Conservation (phyloP, 1,139 yeast genomes). For the Meyerozyma smithsonii region DNA sequence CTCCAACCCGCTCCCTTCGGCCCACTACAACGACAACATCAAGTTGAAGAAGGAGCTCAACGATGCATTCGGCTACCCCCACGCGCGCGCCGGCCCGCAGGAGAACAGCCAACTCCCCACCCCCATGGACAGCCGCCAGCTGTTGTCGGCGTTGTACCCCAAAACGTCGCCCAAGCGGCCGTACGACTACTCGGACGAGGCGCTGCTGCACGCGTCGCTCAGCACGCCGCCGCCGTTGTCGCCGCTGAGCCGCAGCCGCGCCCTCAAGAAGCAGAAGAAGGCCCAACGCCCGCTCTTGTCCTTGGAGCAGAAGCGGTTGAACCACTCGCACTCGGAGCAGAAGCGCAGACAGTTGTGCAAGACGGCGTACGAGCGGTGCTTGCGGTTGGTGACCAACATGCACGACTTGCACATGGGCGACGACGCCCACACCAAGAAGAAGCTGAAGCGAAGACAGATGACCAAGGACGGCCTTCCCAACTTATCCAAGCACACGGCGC, state of each 20-base stretch:
- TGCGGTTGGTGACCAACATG: constrained; percentile 36
- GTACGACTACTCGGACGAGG: constrained; percentile 8
- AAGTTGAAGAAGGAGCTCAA: constrained; percentile 30
- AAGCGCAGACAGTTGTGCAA: constrained; percentile 70
- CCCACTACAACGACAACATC: constrained; percentile 16
- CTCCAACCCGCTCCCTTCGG: not conserved
- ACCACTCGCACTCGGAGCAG: constrained; percentile 75
- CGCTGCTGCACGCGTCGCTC: constrained; percentile 4
- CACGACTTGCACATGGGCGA: constrained; percentile 32
- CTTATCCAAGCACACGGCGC: constrained; percentile 43
- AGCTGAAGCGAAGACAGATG: constrained; percentile 38
- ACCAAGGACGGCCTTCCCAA: constrained; percentile 47
- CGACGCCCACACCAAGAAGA: constrained; percentile 18
- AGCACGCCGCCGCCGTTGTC: not conserved
- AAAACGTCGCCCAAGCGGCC: constrained; percentile 2
- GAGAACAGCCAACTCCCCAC: constrained; percentile 24
- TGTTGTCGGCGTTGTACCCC: constrained; percentile 10
- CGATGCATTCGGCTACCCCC: constrained; percentile 33
- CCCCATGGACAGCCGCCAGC: constrained; percentile 28
- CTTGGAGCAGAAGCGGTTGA: constrained; percentile 63
- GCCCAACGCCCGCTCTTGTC: constrained; percentile 46
- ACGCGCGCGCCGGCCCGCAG: not conserved
- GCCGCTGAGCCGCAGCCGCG: not conserved
- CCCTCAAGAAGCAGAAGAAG: constrained; percentile 1
- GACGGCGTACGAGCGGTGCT: constrained; percentile 51